Conservation (phyloP, 331 rosid genomes). For the Quercus lobata region DNA sequence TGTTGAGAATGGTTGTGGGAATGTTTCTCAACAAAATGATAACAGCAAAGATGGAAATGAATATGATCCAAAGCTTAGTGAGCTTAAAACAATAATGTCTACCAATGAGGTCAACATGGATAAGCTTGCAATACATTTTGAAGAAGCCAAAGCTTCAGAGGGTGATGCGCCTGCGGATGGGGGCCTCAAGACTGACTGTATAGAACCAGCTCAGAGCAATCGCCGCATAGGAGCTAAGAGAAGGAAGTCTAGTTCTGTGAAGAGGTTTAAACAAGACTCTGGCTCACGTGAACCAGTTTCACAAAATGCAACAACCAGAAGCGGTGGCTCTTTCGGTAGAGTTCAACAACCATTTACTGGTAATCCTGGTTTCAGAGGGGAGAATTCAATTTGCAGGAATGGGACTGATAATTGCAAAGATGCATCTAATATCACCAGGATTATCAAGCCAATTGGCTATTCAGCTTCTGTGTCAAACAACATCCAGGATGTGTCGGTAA, state of each 20-base stretch:
- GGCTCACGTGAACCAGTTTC: conserved; percentile 22
- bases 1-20: conserved; percentile 30
- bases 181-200: conserved; percentile 31
- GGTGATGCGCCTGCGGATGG: conserved; percentile 27
- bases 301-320: conserved; percentile 40
- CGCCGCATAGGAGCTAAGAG: conserved; percentile 77
- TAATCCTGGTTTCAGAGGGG: conserved; percentile 33
- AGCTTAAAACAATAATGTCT: conserved; percentile 50
- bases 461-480: conserved; percentile 56
- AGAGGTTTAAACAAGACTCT: conserved; percentile 70
- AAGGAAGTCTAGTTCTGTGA: conserved; percentile 83
- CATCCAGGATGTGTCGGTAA: conserved; percentile 58
- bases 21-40: conserved; percentile 26
- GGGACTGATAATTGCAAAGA: conserved; percentile 33
- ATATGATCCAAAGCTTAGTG: conserved; percentile 81
- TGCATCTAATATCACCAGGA: conserved; percentile 54
- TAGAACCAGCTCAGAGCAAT: conserved; percentile 33
- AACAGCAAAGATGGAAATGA: conserved; percentile 41
- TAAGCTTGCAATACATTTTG: conserved; percentile 45
- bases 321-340: conserved; percentile 26
- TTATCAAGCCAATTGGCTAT: conserved; percentile 75
- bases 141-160: conserved; percentile 32
- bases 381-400: conserved; percentile 31
- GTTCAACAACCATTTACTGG: conserved; percentile 23
- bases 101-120: conserved; percentile 37